These are phyloP conservation scores for Rhodosporidiobolus sp. DNA, from an alignment of 768 basidiomycete species.

Conservation along the genomic window DNA sequence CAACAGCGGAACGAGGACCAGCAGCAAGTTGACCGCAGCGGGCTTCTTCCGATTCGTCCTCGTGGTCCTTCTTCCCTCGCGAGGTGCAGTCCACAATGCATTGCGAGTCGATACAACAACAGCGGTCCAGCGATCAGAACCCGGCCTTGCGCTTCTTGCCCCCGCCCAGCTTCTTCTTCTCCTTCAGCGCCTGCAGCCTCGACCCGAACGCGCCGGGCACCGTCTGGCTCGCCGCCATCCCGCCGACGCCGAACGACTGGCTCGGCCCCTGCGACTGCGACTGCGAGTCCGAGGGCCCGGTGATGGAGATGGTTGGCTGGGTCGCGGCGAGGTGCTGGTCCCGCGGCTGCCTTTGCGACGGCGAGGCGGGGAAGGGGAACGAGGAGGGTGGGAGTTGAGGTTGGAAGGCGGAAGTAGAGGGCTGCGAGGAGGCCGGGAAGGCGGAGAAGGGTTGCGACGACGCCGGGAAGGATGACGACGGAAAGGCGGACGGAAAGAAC, in stretches of 20 bases:
- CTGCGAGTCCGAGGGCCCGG: not conserved
- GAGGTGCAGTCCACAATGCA: not conserved
- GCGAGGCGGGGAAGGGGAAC: not conserved
- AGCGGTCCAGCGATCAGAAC: not conserved
- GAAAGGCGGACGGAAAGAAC: not conserved
- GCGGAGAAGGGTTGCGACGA: slow-evolving; percentile 20
- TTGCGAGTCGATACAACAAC: not conserved
- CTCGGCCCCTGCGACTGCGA: not conserved
- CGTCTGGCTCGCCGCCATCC: slow-evolving; percentile 23
- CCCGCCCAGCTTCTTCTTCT: slow-evolving; percentile 25
- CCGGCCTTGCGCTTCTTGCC: slow-evolving; percentile 42
- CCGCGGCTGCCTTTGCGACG: not conserved
- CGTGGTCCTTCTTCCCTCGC: too few relatives aligned
- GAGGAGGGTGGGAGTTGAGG: not conserved
- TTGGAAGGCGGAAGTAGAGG: not conserved
- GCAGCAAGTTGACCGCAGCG: too few relatives aligned
- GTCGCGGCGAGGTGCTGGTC: slow-evolving; percentile 8
- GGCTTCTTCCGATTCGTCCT: too few relatives aligned
- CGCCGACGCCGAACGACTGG: not conserved
- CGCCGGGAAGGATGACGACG: not conserved
- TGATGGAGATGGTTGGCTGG: slow-evolving; percentile 25
- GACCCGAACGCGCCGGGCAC: slow-evolving; percentile 40
- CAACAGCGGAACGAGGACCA: too few relatives aligned
- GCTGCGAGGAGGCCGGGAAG: slow-evolving; percentile 15
- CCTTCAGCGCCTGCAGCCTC: slow-evolving; percentile 5